Evolutionary conservation across 768 basidiomycete species (phyloP), one percentile per base, ranked within the genome.

Genomic region (Phaeotremella fagi): DNA sequence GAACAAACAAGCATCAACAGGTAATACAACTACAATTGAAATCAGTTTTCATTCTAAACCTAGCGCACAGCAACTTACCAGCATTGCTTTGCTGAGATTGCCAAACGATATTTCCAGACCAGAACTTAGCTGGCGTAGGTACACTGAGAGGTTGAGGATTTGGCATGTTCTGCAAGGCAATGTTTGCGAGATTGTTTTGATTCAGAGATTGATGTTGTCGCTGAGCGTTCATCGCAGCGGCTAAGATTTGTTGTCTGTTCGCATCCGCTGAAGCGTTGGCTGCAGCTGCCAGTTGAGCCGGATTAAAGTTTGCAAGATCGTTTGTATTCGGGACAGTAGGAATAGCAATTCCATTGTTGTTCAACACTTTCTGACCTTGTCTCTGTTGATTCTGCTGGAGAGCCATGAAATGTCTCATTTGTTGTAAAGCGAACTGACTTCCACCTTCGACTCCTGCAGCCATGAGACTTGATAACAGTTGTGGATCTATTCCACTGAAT

Each of bases 391-490:
- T 45, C 38, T 56, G 55, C 38, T 56, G 55, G n/a, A 57, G 11
- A 44, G 56, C 48, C 14, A 61, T 27, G 15, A 61, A 35, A 23
- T 56, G 50, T 45, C 48, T 52, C 45, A 61, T 50, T 22, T 61
- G 55, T n/a, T 48, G 46, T 50, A 61, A 53, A 23, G 54, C 48
- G 18, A 52, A 45, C 28, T 59, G 35, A 31, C 55, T 54, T 22
- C 38, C 51, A n/a, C 59, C 55, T 45, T 56, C 55, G 25, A 55
- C 55, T 35, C 52, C 45, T 7, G 55, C 60, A 20, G 55, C 38
- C 31, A 65, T 24, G 48, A 65, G 54, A 29, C 46, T 56, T 28
- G 41, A 50, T 52, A 61, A 56, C 31, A 52, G 33, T 55, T 41
- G 56, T n/a, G 45, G 57, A 46, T 53, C 57, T 26, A 54, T 29